phyloP scores from a whole-genome alignment of 164 flowering plant species.

The Euptelea pleiosperma region DNA sequence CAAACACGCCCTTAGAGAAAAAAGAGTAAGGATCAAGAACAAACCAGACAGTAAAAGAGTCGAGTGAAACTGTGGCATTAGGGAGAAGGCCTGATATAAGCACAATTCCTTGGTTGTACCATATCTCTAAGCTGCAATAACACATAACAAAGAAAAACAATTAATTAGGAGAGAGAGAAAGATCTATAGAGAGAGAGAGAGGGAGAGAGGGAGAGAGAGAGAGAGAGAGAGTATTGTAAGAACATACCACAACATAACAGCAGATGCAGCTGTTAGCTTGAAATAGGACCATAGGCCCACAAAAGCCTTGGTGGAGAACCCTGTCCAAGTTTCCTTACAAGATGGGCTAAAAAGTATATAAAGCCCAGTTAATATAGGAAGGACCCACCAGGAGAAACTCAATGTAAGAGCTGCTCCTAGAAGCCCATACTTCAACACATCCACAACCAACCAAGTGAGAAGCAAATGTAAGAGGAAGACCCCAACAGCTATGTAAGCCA shows the following conservation, averaged over 20 bases:
- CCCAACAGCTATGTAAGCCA: too few species aligned
- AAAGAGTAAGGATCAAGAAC: not conserved
- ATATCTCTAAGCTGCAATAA: slow-evolving; percentile 63
- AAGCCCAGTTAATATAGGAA: slow-evolving; percentile 34
- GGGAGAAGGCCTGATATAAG: slow-evolving; percentile 61
- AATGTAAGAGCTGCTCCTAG: slow-evolving; percentile 64
- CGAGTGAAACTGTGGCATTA: slow-evolving; percentile 50
- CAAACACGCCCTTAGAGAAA: too few species aligned
- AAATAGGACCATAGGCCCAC: slow-evolving; percentile 61
- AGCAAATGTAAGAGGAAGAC: slow-evolving; percentile 43
- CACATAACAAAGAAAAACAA: too few species aligned
- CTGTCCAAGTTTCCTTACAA: slow-evolving; percentile 62
- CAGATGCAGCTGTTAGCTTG: slow-evolving; percentile 51
- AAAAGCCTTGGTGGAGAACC: slow-evolving; percentile 54
- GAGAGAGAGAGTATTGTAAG: too few species aligned
- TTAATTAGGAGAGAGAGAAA: too few species aligned
- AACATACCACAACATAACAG: slow-evolving; percentile 67
- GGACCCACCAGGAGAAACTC: slow-evolving; percentile 72
- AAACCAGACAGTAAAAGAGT: slow-evolving; percentile 63
- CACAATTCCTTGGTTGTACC: slow-evolving; percentile 63
- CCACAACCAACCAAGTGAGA: slow-evolving; percentile 48
- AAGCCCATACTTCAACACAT: slow-evolving; percentile 47
- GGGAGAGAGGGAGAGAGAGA: too few species aligned
- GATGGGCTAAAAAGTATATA: slow-evolving; percentile 53
- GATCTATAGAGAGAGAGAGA: too few species aligned